phyloP scores from a whole-genome alignment of 2,329 filamentous ascomycete genomes.

The Clonostachys rosea region DNA sequence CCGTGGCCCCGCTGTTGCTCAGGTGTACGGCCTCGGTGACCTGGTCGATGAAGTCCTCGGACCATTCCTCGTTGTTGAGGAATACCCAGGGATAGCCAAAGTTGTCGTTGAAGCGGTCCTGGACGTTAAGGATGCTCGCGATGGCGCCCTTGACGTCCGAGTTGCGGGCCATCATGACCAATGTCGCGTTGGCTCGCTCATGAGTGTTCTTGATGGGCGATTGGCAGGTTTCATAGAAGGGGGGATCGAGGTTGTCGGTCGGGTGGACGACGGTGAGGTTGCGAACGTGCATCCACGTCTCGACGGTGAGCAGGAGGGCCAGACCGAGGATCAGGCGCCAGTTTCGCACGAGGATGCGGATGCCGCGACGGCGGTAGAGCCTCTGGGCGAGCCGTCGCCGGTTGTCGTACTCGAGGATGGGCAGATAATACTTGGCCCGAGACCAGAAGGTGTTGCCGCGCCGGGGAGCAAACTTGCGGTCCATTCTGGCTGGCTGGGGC shows the following conservation, averaged over 20 bases:
- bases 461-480: no score
- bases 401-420: no score
- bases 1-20: slow-evolving; percentile 10
- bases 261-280: slow-evolving; percentile 25
- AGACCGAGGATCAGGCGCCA: slow-evolving; percentile 15
- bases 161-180: slow-evolving; percentile 42
- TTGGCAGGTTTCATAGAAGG: slow-evolving; percentile 31
- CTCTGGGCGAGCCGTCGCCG: no score
- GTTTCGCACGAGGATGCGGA: slow-evolving; percentile 2
- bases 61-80: slow-evolving; percentile 38
- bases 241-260: slow-evolving; percentile 26
- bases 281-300: slow-evolving; percentile 19
- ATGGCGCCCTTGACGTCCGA: slow-evolving; percentile 31
- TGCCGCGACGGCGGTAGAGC: no score
- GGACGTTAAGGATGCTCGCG: slow-evolving; percentile 30
- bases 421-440: no score
- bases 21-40: slow-evolving; percentile 28
- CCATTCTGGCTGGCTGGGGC: no score
- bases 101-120: slow-evolving; percentile 38
- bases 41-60: slow-evolving; percentile 26
- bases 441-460: no score
- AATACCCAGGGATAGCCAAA: slow-evolving; percentile 41
- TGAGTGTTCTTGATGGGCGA: slow-evolving; percentile 23
- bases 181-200: slow-evolving; percentile 33
- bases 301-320: slow-evolving; percentile 6